Evolutionary conservation across 2,329 filamentous ascomycete species (phyloP).

Genomic region (Calonectria leucothoes): DNA sequence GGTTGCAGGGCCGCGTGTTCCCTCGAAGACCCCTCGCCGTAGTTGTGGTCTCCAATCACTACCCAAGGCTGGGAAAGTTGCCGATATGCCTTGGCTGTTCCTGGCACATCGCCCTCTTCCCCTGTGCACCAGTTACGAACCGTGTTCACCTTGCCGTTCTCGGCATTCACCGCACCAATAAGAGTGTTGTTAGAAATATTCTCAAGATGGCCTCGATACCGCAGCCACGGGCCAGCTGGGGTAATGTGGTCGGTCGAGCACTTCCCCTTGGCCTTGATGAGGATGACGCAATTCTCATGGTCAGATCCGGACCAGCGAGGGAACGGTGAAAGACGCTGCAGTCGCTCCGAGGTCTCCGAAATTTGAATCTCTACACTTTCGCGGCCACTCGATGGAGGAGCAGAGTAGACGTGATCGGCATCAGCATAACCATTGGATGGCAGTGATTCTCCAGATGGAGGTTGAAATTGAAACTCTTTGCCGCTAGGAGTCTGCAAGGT

Average conservation of each 20-base stretch:
- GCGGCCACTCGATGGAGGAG: slow-evolving; percentile 83
- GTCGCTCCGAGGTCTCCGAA: slow-evolving; percentile 89
- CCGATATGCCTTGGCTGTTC: slow-evolving; percentile 2
- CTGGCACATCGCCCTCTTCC: not conserved
- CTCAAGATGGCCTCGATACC: slow-evolving; percentile 5
- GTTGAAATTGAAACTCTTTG: slow-evolving; percentile 90
- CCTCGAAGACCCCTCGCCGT: slow-evolving; percentile 85
- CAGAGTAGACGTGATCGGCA: slow-evolving; percentile 94
- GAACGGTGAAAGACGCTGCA: slow-evolving; percentile 92
- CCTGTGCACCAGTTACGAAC: not conserved
- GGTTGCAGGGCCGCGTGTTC: slow-evolving; percentile 90
- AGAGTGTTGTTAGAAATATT: slow-evolving; percentile 18
- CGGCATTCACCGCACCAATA: slow-evolving; percentile 14
- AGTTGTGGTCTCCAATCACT: slow-evolving; percentile 48
- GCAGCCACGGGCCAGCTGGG: slow-evolving; percentile 4
- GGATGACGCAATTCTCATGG: not conserved
- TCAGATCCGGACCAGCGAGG: not conserved
- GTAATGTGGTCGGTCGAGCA: slow-evolving; percentile 12
- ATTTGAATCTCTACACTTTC: slow-evolving; percentile 80
- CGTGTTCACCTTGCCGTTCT: slow-evolving; percentile 6
- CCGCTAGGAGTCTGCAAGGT: slow-evolving; percentile 93
- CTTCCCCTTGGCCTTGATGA: slow-evolving; percentile 13
- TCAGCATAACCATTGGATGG: slow-evolving; percentile 88
- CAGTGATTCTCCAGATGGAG: slow-evolving; percentile 84
- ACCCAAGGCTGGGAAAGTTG: slow-evolving; percentile 4